Evolutionary conservation across 805 yeast species (phyloP), one percentile per base, ranked within the genome.

Genomic region (Clavispora asparagi): DNA sequence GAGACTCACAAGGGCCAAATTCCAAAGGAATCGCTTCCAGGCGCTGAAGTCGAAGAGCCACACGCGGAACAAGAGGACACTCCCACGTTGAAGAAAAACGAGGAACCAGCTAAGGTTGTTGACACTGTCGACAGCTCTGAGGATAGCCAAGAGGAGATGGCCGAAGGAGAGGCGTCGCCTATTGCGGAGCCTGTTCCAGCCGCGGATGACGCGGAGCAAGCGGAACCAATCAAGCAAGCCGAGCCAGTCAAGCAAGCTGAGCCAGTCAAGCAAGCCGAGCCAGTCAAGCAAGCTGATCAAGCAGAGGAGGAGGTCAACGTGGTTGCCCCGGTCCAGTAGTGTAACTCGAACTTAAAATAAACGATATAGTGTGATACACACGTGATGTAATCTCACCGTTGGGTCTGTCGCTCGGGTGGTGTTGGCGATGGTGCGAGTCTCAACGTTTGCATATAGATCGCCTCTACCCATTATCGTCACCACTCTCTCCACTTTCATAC

Each of bases 1-100:
- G 57, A 54, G 36, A 50, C 51, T 4, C 54, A 52, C 35, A 16
- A 25, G 9, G 57, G 54, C n/a, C 44, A 43, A 26, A 38, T 52
- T 37, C 51, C 51, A 5, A 10, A 8, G 25, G 43, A 19, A 14
- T 26, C 23, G n/a, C 26, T 41, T 28, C 30, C 25, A 13, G 42
- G 49, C 14, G 54, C 46, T 16, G 47, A 38, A 4, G 46, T 32
- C 26, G 57, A 51, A 25, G 37, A 42, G 17, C 57, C 55, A 7
- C 52, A 44, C 19, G 51, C 53, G 16, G 55, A 51, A 39, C 45
- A 49, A 36, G 47, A 41, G 37, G 57, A 52, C 43, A 49, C 45
- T 43, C 51, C 53, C 37, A 52, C 51, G 12, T 7, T 23, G 31
- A 40, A 31, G 11, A 40, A 36, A 17, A 51, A 39, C 7, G 41